Evolutionary conservation across 164 flowering plant species (phyloP), one percentile per base, ranked within the genome.

Genomic region (Protea cynaroides): DNA sequence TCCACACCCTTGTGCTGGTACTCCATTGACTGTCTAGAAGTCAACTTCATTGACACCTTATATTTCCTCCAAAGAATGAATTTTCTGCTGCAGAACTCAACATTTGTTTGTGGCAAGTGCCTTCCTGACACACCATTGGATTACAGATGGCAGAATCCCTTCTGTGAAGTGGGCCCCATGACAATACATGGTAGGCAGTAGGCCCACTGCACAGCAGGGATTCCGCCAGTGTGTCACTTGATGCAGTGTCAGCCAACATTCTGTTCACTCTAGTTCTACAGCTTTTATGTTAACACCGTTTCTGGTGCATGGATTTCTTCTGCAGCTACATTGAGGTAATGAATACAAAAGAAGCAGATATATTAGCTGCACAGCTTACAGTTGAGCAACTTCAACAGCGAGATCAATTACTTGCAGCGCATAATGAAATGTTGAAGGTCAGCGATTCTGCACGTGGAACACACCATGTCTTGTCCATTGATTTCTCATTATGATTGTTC

Each of bases 361-460:
- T 79, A 17, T 71, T 86, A 12, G 69, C 76, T 63, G 68, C 78
- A 24, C 82, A 84, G 68, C 73, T 86, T 61, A 66, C 40, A 22
- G 44, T 82, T 25, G 86, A 81, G 71, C 87, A 87, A 70, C 80
- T 87, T 63, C 73, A 72, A 58, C 82, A 84, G 61, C 83, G 88
- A 36, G 86, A 83, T 68, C 90, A 84, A 71, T 74, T 86, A 66
- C 83, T 89, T 47, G 69, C 79, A 23, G 86, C 88, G 36, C 90
- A 91, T 69, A 91, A 89, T 74, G 89, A 84, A 66, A 82, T 89
- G 90, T 68, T 91, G 71, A 84, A 89, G 96, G 97, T 87, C 58
- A 4, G 34, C 15, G 11, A 63, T 68, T 43, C 25, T 7, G 34
- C 34, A 56, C 63, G 21, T 36, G 25, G 23, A 21, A 12, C 56